These are phyloP conservation scores for Gleditsia sinensis DNA, from an alignment of 306 rosid genomes.

Conservation along the genomic window DNA sequence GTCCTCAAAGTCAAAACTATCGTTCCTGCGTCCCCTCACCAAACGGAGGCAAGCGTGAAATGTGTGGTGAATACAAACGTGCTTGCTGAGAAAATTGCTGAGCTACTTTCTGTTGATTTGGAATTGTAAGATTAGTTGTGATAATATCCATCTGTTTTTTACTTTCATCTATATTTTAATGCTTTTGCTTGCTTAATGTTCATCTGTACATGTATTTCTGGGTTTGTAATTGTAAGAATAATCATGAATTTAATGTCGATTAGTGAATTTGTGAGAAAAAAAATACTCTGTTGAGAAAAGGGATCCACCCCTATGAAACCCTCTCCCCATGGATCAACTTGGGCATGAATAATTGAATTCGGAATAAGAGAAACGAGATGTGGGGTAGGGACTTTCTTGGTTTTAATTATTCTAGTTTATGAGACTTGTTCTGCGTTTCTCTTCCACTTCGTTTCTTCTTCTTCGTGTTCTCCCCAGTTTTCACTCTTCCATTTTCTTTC, in stretches of 20 bases:
- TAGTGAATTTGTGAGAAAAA: too few relatives aligned
- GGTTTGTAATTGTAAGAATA: neutral
- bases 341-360: too few relatives aligned
- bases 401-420: too few relatives aligned
- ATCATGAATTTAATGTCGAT: neutral
- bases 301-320: too few relatives aligned
- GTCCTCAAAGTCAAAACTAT: neutral
- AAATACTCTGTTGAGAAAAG: too few relatives aligned
- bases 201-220: neutral
- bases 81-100: slow-evolving; percentile 20
- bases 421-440: too few relatives aligned
- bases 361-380: too few relatives aligned
- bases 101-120: neutral
- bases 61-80: slow-evolving; percentile 18
- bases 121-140: neutral
- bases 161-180: neutral
- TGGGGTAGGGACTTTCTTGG: too few relatives aligned
- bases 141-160: neutral
- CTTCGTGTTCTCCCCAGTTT: too few relatives aligned
- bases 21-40: slow-evolving; percentile 29
- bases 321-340: too few relatives aligned
- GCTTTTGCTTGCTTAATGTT: neutral
- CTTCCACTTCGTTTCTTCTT: too few relatives aligned
- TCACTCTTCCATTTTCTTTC: too few relatives aligned
- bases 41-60: slow-evolving; percentile 21